phyloP scores from a whole-genome alignment of 495 filamentous ascomycete genomes.

The Halenospora varia region DNA sequence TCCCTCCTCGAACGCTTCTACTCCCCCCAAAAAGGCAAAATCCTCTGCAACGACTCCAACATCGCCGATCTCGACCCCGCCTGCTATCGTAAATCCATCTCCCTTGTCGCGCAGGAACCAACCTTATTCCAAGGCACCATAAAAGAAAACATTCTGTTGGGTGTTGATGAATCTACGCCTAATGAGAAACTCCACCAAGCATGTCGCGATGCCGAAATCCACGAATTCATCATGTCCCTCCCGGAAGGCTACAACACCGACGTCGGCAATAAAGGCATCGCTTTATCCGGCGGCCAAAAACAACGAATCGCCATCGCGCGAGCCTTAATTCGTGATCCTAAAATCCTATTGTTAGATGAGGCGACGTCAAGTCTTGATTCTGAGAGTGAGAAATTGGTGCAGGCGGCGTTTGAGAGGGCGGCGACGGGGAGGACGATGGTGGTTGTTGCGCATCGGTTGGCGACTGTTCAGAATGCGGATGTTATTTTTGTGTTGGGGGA shows the following conservation, averaged over 20 bases:
- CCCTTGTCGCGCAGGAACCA: conserved; percentile 61
- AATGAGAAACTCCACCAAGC: conserved; percentile 52
- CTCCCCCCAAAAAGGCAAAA: conserved; percentile 45
- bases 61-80: conserved; percentile 39
- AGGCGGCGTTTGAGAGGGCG: conserved; percentile 62
- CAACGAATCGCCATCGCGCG: conserved; percentile 74
- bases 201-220: conserved; percentile 55
- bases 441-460: conserved; percentile 62
- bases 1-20: conserved; percentile 64
- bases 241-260: conserved; percentile 53
- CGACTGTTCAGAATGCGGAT: conserved; percentile 50
- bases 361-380: conserved; percentile 74
- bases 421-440: conserved; percentile 61
- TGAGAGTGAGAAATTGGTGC: conserved; percentile 66
- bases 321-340: conserved; percentile 68
- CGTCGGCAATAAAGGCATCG: conserved; percentile 59
- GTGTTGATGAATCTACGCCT: conserved; percentile 36
- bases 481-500: conserved; percentile 49
- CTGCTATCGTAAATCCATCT: conserved; percentile 49
- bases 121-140: conserved; percentile 50
- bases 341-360: conserved; percentile 72
- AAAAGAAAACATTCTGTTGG: conserved; percentile 54
- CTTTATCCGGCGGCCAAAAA: conserved; percentile 72
- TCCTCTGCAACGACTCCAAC: conserved; percentile 47
- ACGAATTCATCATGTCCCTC: conserved; percentile 57